Conservation (phyloP, 73 alveolate genomes). For the Tetrahymena malaccensis region DNA sequence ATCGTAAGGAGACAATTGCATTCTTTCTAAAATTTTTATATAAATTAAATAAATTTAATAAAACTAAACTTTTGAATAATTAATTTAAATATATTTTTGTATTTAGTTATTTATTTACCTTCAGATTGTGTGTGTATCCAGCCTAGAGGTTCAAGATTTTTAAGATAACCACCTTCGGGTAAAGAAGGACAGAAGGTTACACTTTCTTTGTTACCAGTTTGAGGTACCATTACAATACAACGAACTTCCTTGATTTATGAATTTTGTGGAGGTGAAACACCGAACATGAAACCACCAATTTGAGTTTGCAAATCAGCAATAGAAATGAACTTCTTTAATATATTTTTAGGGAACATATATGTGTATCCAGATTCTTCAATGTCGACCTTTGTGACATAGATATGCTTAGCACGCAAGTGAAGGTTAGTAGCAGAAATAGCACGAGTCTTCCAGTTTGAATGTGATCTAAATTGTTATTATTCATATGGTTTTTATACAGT, state of each 20-base stretch:
- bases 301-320: slow-evolving; percentile 96
- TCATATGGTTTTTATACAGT: slow-evolving; percentile 94
- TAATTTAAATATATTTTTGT: background rate
- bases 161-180: slow-evolving; percentile 95
- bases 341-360: slow-evolving; percentile 98
- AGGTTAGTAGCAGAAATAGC: slow-evolving; percentile 98
- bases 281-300: slow-evolving; percentile 97
- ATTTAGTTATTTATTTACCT: background rate
- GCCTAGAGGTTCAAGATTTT: slow-evolving; percentile 99
- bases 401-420: slow-evolving; percentile 93
- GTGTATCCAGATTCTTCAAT: slow-evolving; percentile 83
- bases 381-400: slow-evolving; percentile 95
- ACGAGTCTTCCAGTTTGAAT: slow-evolving; percentile 99
- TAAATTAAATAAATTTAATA: too few relatives aligned
- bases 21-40: slow-evolving; percentile 40
- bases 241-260: slow-evolving; percentile 79
- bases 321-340: slow-evolving; percentile 94
- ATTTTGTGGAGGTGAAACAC: slow-evolving; percentile 96
- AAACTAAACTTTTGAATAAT: too few relatives aligned
- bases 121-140: slow-evolving; percentile 98
- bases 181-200: slow-evolving; percentile 87
- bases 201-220: slow-evolving; percentile 82
- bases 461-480: slow-evolving; percentile 90
- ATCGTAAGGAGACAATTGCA: slow-evolving; percentile 86
- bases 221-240: slow-evolving; percentile 91